These are phyloP conservation scores for Solanum sejunctum DNA, from an alignment of 257 asterid species.

Conservation along the genomic window DNA sequence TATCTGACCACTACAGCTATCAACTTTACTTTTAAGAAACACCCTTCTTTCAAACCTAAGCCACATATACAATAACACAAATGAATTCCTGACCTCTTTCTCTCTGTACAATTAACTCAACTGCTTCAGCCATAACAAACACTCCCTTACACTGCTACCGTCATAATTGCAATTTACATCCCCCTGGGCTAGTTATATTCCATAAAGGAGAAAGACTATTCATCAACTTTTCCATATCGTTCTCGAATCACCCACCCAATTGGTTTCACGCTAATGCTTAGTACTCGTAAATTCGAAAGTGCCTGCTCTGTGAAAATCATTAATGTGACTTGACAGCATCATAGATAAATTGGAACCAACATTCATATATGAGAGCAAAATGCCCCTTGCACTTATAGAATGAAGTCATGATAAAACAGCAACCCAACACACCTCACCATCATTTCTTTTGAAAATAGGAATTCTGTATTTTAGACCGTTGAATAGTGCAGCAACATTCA, in stretches of 20 bases:
- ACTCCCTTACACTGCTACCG: background rate
- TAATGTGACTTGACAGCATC: background rate
- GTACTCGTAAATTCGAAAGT: background rate
- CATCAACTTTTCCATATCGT: background rate
- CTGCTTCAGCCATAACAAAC: background rate
- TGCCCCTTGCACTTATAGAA: background rate
- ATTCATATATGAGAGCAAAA: background rate
- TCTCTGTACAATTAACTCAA: background rate
- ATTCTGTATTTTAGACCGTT: background rate
- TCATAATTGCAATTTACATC: background rate
- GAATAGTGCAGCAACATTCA: background rate
- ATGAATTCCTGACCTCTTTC: background rate
- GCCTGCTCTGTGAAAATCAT: background rate
- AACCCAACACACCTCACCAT: background rate
- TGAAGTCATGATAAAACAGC: background rate
- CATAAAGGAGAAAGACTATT: background rate
- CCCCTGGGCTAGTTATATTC: background rate
- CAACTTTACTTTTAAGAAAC: background rate
- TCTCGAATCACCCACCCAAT: background rate
- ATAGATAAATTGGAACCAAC: background rate
- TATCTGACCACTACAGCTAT: background rate
- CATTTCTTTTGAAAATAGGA: background rate
- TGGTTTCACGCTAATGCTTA: background rate
- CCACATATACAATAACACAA: background rate
- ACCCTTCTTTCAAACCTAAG: background rate